Conservation (phyloP, 129 eudicot genomes). For the Cynara cardunculus region DNA sequence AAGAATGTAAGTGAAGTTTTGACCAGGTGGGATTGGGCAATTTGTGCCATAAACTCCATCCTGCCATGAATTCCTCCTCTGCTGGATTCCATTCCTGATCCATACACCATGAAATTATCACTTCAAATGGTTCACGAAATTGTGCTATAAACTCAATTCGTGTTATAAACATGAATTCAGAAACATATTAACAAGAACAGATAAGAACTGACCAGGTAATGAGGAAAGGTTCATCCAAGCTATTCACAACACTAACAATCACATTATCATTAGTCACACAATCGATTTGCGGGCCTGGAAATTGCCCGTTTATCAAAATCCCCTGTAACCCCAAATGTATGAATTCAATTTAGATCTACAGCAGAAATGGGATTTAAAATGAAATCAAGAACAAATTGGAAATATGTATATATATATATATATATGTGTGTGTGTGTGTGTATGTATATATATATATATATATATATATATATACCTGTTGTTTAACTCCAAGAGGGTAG, state of each 20-base stretch:
- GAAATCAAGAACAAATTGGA: background rate
- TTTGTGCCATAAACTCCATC: conserved; percentile 76
- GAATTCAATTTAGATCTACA: background rate
- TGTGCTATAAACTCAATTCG: background rate
- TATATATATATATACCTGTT: conserved; percentile 34
- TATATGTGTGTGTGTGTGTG: no score
- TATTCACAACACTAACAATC: conserved; percentile 47
- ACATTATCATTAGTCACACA: conserved; percentile 60
- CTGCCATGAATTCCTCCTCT: conserved; percentile 72
- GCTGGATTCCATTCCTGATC: conserved; percentile 61
- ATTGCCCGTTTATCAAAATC: conserved; percentile 63
- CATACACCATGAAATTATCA: background rate
- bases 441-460: no score
- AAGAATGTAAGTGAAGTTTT: conserved; percentile 52
- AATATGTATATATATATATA: no score
- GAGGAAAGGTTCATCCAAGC: conserved; percentile 58
- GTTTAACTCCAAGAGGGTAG: conserved; percentile 65
- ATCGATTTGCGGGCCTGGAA: conserved; percentile 62
- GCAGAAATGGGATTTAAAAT: no score
- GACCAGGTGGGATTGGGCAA: conserved; percentile 70
- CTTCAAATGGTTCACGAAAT: no score
- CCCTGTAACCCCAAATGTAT: conserved; percentile 32
- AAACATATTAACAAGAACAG: background rate
- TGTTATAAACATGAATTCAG: background rate
- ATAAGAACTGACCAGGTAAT: conserved; percentile 44